Base-by-base conservation (phyloP, 2,329 filamentous ascomycete genomes). In the Boeremia lycopersici region DNA sequence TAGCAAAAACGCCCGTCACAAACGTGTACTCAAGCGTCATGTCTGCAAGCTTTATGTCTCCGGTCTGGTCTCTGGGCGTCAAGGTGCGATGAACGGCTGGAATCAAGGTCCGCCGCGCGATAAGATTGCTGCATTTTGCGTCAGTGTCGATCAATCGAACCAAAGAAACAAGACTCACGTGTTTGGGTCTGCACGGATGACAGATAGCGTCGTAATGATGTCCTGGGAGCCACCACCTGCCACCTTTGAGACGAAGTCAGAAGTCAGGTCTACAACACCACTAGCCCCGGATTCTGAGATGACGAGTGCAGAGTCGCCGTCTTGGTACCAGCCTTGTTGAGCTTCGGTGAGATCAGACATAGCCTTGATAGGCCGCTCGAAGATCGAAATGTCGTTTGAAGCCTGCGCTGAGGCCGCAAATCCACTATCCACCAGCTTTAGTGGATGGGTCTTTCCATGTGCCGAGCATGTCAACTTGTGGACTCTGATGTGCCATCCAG, bases 111-210 rank as follows among this genome's bases (percentile, higher is more conserved):
- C 59, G 48, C 36, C 55, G 53, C 4, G 55, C 50, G 13, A 62
- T 47, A 5, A 64, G 50, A 25, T 62, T 64, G 1, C 59, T 64
- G 12, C 9, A 15, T 6, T 1, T 6, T 13, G 1, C 6, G 26
- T 55, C 10, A 57, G 38, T 30, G 6, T 19, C 4, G 1, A 11
- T 8, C 28, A 26, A 8, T 6, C 12, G n/a, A 10, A 2, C 6
- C 15, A 8, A 29, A 2, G 9, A 4, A 9, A 12, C 5, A 9
- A 11, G 4, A 56, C 62, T 57, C 48, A 63, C 62, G 62, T 65
- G 34, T 65, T 65, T 12, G 62, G 62, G 44, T 65, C 60, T 4
- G 62, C 60, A 5, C 56, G 50, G 29, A 65, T 57, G 25, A 60
- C 55, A 0, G 8, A 39, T 10, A 19, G 23, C 17, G 39, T 25